These are phyloP conservation scores for Rhododendron griersonianum DNA, from an alignment of 148 eudicot species.

Conservation along the genomic window DNA sequence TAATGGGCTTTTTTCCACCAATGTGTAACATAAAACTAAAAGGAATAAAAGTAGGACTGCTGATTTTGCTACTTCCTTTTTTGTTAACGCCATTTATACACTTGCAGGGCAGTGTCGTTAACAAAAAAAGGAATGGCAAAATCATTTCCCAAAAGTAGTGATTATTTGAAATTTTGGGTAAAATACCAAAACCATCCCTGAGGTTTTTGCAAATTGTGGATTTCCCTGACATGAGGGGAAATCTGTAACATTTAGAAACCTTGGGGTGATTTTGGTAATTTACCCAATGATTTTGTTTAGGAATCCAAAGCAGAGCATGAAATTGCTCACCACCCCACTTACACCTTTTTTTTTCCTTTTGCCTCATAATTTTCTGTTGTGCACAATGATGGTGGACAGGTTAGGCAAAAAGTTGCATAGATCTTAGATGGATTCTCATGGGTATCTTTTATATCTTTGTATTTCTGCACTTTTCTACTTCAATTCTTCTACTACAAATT, in stretches of 20 bases:
- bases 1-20: not conserved
- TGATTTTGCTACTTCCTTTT: too few relatives aligned
- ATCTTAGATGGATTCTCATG: not conserved
- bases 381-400: not conserved
- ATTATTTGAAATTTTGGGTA: not conserved
- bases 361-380: not conserved
- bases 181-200: not conserved
- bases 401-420: not conserved
- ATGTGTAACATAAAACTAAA: too few relatives aligned
- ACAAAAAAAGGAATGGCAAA: too few relatives aligned
- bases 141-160: not conserved
- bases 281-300: not conserved
- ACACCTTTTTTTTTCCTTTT: not conserved
- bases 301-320: not conserved
- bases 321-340: constrained; percentile 8
- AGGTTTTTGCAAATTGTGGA: not conserved
- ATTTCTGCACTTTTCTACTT: not conserved
- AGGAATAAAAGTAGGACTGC: too few relatives aligned
- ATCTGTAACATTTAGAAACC: not conserved
- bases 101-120: too few relatives aligned
- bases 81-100: too few relatives aligned
- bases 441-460: not conserved
- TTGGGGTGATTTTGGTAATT: not conserved
- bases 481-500: not conserved
- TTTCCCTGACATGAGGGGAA: not conserved